These are phyloP conservation scores for Myxozyma sirexii DNA, from an alignment of 805 yeast species.

Conservation along the genomic window DNA sequence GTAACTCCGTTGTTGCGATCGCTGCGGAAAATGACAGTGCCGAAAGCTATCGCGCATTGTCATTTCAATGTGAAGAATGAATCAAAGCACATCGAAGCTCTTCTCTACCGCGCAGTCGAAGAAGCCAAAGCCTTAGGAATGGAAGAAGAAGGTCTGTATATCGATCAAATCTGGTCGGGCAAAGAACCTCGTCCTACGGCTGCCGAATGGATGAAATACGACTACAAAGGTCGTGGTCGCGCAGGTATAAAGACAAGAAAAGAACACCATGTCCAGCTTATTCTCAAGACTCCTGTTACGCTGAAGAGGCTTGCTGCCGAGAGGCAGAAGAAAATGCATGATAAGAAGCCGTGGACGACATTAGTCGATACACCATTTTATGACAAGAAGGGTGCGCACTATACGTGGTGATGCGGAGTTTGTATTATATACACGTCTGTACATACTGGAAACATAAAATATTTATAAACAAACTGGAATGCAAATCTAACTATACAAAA, in stretches of 20 bases:
- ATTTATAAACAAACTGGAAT: background rate
- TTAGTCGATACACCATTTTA: conserved; percentile 47
- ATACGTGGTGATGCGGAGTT: conserved; percentile 43
- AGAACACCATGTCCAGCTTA: conserved; percentile 77
- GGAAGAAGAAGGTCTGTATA: conserved; percentile 62
- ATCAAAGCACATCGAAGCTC: conserved; percentile 74
- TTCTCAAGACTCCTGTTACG: conserved; percentile 71
- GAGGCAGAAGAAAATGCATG: conserved; percentile 50
- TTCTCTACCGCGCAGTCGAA: conserved; percentile 70
- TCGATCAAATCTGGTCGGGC: conserved; percentile 87
- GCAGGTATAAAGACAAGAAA: conserved; percentile 76
- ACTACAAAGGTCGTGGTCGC: conserved; percentile 89
- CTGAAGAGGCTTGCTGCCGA: conserved; percentile 63
- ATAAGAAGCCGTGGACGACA: conserved; percentile 56
- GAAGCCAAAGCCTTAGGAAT: conserved; percentile 67
- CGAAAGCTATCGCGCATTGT: conserved; percentile 85
- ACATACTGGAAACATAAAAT: background rate
- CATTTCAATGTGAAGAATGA: conserved; percentile 83
- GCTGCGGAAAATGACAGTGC: conserved; percentile 68
- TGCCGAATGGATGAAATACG: conserved; percentile 65
- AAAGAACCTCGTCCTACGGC: conserved; percentile 62
- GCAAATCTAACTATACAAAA: background rate
- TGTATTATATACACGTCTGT: background rate
- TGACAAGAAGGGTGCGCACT: conserved; percentile 40
- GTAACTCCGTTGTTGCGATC: conserved; percentile 78